Conservation (phyloP, 2,329 filamentous ascomycete genomes). For the Metarhizium brunneum region DNA sequence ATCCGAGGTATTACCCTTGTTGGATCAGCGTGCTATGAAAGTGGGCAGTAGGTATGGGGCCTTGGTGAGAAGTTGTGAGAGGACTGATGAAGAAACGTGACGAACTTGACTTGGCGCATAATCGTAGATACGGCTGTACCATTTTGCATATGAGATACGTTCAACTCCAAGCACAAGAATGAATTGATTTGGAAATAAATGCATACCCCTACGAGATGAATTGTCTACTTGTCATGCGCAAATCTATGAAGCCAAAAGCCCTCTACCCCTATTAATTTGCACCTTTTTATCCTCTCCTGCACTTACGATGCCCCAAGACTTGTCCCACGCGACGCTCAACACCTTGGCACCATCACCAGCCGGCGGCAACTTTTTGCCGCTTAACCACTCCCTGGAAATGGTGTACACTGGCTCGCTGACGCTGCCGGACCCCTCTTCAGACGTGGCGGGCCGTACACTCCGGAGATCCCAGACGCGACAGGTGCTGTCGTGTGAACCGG, state of each 20-base stretch:
- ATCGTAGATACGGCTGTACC: background rate
- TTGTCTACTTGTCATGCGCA: background rate
- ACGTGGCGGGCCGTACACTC: conserved; percentile 49
- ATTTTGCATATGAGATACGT: no score
- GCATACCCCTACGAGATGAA: no score
- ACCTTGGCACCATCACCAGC: conserved; percentile 85
- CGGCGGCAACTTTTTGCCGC: conserved; percentile 52
- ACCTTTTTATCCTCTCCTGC: conserved; percentile 89
- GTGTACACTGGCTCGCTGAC: conserved; percentile 66
- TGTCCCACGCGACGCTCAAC: conserved; percentile 80
- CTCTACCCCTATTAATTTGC: conserved; percentile 72
- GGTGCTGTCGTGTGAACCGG: conserved; percentile 85
- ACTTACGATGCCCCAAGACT: conserved; percentile 78
- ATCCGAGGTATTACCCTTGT: conserved; percentile 30
- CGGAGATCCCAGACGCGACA: conserved; percentile 91
- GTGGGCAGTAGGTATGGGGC: conserved; percentile 15
- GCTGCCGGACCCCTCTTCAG: conserved; percentile 52
- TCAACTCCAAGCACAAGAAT: no score
- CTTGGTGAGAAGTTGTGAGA: conserved; percentile 16
- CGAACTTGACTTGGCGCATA: background rate
- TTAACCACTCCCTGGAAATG: conserved; percentile 65
- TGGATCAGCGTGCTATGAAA: conserved; percentile 15
- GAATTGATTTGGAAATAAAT: background rate
- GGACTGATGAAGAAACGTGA: background rate
- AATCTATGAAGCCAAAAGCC: conserved; percentile 31